Evolutionary conservation across 2,329 filamentous ascomycete species (phyloP), one percentile per base, ranked within the genome.

Genomic region (Truncatella angustata): DNA sequence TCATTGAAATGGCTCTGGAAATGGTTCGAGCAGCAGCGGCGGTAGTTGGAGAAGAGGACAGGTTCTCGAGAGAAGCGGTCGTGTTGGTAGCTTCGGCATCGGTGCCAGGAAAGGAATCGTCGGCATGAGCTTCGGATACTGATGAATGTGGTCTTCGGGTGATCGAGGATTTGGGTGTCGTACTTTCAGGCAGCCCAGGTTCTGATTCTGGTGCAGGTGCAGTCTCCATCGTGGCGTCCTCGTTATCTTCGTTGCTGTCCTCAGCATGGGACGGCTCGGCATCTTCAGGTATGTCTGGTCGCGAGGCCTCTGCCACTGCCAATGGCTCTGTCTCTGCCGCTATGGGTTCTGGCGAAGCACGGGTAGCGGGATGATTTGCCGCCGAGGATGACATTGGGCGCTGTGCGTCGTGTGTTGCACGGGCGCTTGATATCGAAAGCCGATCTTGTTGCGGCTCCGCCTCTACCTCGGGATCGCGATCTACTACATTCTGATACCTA

Each of bases 11-110:
- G 11, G 75, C 76, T 48, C 79, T 73, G 1, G 80, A 82, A 11
- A 56, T 53, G 20, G 58, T 56, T 53, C 81, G 72, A 26, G 77
- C 78, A 4, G 78, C 75, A 1, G 78, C 79, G 4, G 81, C 80
- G 6, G 76, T 75, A 0, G 80, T 78, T 6, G 81, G 81, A 9
- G 81, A 83, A 6, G 81, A 82, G 7, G 75, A 78, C 60, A 84
- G 71, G 20, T 68, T 74, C 58, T 84, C 80, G 20, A 83, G 70
- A 20, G 70, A 69, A 7, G 76, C 79, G 1, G 80, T 82, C 2
- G 71, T 75, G 56, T 75, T 70, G 50, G 66, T 60, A 21, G 49
- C 44, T 18, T 63, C 55, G 28, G 51, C 40, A n/a, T 44, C 40
- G 23, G 56, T 23, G 20, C 50, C 37, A 12, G 53, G 48, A 32